These are phyloP conservation scores for Typha latifolia DNA, from an alignment of 176 grass and related monocot genomes.

Conservation along the genomic window DNA sequence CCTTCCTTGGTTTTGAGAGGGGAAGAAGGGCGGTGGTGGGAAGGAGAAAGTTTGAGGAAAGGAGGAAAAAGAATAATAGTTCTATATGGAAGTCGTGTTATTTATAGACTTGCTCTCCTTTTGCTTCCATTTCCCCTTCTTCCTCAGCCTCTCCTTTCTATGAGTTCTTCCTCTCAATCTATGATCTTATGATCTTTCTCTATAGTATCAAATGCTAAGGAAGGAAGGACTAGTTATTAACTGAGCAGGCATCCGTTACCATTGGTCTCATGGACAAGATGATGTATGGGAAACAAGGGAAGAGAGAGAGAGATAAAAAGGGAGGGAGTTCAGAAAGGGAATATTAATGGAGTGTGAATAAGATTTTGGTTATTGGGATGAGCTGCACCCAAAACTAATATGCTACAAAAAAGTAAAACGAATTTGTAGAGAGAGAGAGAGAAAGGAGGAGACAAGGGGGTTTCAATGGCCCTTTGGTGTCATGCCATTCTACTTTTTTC, in stretches of 20 bases:
- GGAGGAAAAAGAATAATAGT: constrained; percentile 10
- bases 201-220: constrained; percentile 31
- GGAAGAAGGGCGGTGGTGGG: constrained; percentile 21
- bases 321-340: constrained; percentile 17
- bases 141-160: background rate
- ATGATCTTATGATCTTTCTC: constrained; percentile 17
- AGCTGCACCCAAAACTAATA: constrained; percentile 26
- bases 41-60: constrained; percentile 20
- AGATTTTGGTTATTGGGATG: constrained; percentile 22
- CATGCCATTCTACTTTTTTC: constrained; percentile 3
- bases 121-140: constrained; percentile 15
- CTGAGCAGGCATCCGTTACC: constrained; percentile 29
- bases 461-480: constrained; percentile 18
- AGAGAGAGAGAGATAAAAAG: constrained; percentile 10
- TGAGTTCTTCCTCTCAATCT: constrained; percentile 11
- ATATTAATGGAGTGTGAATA: constrained; percentile 32
- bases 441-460: constrained; percentile 1
- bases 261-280: constrained; percentile 30
- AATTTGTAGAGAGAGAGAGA: constrained; percentile 3
- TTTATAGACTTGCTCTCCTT: constrained; percentile 22
- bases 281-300: constrained; percentile 27
- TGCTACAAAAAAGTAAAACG: constrained; percentile 22
- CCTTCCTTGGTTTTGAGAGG: constrained; percentile 17
- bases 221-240: constrained; percentile 26
- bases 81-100: constrained; percentile 16